A percentile compares a stretch with the other conserved stretches of the same genome.
Conservation (phyloP, 129 eudicot genomes). For the Flaveria sonorensis region DNA sequence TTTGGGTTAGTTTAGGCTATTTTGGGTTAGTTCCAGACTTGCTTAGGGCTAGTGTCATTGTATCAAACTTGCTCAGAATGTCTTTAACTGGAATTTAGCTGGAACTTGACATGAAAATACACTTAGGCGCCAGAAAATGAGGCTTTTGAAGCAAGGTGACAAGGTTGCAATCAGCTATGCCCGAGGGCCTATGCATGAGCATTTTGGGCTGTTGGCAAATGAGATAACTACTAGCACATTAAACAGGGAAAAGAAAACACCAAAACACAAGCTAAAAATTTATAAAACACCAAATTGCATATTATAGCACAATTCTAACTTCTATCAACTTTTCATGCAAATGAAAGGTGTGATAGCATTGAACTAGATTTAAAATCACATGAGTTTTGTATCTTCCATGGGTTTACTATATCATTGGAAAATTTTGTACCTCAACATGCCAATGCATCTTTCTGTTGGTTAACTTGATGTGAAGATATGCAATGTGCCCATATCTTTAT, state of each 20-base stretch:
- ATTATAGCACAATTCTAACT: not conserved
- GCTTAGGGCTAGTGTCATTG: too few species aligned
- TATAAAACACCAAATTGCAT: not conserved
- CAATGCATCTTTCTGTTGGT: not conserved
- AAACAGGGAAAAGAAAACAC: not conserved
- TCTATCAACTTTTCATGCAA: not conserved
- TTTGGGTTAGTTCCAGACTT: too few species aligned
- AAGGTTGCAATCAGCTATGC: too few species aligned
- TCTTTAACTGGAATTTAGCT: too few species aligned
- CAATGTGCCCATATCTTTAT: conserved; percentile 19
- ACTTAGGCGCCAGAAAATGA: too few species aligned
- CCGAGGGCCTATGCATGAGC: too few species aligned
- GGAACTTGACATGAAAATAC: too few species aligned
- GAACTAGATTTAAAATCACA: not conserved
- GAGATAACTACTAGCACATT: not conserved
- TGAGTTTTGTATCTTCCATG: not conserved
- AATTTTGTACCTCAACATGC: not conserved
- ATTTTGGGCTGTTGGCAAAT: too few species aligned
- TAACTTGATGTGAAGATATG: not conserved
- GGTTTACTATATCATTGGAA: not conserved
- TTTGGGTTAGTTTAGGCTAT: too few species aligned
- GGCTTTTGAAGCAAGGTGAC: too few species aligned
- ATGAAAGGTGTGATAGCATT: not conserved
- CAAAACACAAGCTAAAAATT: too few species aligned
- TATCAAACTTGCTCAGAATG: too few species aligned